Evolutionary conservation across 2,329 filamentous ascomycete species (phyloP).

Genomic region (Epichloe scottii): DNA sequence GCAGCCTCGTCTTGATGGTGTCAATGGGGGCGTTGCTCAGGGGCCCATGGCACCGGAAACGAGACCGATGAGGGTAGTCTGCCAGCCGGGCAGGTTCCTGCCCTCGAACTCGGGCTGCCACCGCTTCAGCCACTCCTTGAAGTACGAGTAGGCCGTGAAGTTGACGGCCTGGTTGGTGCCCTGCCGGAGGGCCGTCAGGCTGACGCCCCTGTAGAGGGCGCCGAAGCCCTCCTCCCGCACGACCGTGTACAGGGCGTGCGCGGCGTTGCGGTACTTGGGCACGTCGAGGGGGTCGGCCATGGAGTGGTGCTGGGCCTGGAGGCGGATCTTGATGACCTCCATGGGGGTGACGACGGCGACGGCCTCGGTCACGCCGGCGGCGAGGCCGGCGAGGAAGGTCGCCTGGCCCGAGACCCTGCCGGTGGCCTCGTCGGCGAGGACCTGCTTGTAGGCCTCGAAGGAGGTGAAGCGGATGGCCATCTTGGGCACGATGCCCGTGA

Average conservation of each 20-base stretch:
- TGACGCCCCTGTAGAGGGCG: constrained; percentile 85
- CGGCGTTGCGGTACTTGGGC: constrained; percentile 94
- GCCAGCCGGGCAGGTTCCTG: constrained; percentile 64
- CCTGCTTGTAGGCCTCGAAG: constrained; percentile 88
- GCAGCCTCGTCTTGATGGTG: constrained; percentile 94
- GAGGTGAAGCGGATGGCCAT: constrained; percentile 99
- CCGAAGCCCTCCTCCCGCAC: constrained; percentile 80
- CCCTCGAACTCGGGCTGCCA: constrained; percentile 58
- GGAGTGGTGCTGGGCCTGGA: constrained; percentile 95
- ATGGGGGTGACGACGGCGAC: constrained; percentile 95
- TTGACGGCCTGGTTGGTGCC: constrained; percentile 97
- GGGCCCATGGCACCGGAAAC: constrained; percentile 87
- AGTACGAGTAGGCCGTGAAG: constrained; percentile 94
- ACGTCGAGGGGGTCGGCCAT: constrained; percentile 95
- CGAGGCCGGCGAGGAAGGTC: constrained; percentile 68
- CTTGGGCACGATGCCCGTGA: constrained; percentile 95
- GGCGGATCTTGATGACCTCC: constrained; percentile 97
- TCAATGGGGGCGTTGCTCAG: constrained; percentile 96
- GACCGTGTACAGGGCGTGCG: constrained; percentile 72
- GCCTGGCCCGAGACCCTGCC: constrained; percentile 56
- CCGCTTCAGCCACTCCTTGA: constrained; percentile 66
- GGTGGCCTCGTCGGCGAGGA: constrained; percentile 55
- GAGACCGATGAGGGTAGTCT: constrained; percentile 83
- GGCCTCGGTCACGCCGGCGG: constrained; percentile 90
- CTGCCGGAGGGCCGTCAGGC: constrained; percentile 83